Evolutionary conservation across 1,139 yeast genomes (phyloP), one percentile per base, ranked within the genome.

Genomic region (Nakaseomyces nivariensis): DNA sequence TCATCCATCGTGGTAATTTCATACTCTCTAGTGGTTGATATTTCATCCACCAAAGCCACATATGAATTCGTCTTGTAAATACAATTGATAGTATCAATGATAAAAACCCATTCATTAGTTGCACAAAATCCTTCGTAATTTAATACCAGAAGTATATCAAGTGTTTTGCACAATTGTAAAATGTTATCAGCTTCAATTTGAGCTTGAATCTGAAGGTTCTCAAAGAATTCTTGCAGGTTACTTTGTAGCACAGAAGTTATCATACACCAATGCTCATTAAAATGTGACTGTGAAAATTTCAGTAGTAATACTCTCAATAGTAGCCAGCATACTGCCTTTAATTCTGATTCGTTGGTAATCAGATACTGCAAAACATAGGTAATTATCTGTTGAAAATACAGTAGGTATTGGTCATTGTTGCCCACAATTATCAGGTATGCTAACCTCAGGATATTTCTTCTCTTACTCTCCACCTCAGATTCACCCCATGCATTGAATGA

Each of bases 101-200:
- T 77, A 64, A 88, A 92, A 1, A 90, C 71, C 97, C 97, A 92
- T 59, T 87, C 92, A 57, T 78, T 70, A 4, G 67, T 75, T 56
- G 85, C 67, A 59, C 82, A 83, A 66, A 92, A 90, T 49, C 88
- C 96, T 61, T 89, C 97, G 48, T 75, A 75, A 40, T 81, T 78
- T 48, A 88, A 60, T 8, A 85, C 71, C 26, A 90, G 65, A 27
- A 89, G 64, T 42, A 85, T 75, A 63, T 92, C 98, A 45, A 92
- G 70, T 25, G 92, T 71, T 64, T 89, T 90, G 60, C 89, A 83
- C 0, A 83, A 85, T 50, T 77, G 76, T 37, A 84, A 69, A 1
- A 78, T 58, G 33, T 76, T 62, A 32, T 66, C 63, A n/a, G 75
- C 60, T 43, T 78, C 77, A 5, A 75, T 71, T 1, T 66, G 66